Base-by-base conservation (phyloP, 805 yeast genomes). In the Alloascoidea africana region DNA sequence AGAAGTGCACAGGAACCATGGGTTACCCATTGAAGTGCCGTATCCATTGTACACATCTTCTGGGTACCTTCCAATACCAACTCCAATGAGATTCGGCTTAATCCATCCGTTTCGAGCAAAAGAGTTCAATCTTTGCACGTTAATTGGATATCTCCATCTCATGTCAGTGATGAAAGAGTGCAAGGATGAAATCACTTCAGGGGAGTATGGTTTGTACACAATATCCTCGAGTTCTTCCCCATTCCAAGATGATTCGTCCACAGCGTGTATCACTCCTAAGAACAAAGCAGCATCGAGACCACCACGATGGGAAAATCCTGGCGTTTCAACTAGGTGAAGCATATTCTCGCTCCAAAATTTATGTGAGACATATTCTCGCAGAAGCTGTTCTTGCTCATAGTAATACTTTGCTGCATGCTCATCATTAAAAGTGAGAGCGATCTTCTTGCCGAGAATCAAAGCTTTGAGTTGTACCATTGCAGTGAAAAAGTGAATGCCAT, bases 31-130 rank as follows among this genome's bases (percentile, higher is more conserved):
- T 19, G 77, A 64, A 0, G 68, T 61, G 0, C 73, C 75, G 42
- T 63, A 59, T 17, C 52, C 52, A 53, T 87, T 78, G 55, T 87
- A 87, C 5, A 78, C 54, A 56, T 87, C 97, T 51, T 87, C 97
- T 1, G 96, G 95, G 51, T 87, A 87, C 51, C 97, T 66, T 2
- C 97, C 97, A 38, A 87, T 56, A 0, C 80, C 94, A 37, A 77
- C 76, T 2, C 80, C 81, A 2, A 56, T 48, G 30, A 36, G 17
- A 14, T 37, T 39, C 14, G 34, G 27, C 18, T 38, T 38, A 41
- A 36, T 32, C 5, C 43, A 18, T 8, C 43, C 50, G 2, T 35
- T 14, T 8, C 35, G 14, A 14, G 40, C 46, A 16, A 38, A 38
- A 14, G 19, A 35, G 4, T 18, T 14, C 8, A 48, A 38, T 11